A percentile compares a stretch with the other conserved stretches of the same genome.
Evolutionary conservation across 2,329 filamentous ascomycete species (phyloP).

Genomic region (Westerdykella ornata): DNA sequence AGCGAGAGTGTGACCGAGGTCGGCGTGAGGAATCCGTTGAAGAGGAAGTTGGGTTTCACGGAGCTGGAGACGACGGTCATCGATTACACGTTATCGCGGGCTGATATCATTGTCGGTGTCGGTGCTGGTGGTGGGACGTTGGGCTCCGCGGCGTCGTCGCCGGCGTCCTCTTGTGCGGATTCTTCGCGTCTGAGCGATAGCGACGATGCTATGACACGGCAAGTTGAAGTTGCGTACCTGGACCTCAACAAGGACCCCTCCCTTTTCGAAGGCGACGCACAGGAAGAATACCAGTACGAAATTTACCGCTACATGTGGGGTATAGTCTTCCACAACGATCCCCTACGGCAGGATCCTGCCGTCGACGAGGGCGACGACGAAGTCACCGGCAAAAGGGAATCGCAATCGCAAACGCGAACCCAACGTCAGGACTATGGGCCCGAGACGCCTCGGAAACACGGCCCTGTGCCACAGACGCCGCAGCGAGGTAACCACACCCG

Average conservation of each 20-base stretch:
- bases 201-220: no score
- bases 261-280: constrained; percentile 44
- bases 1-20: constrained; percentile 13
- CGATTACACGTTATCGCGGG: constrained; percentile 62
- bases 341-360: constrained; percentile 23
- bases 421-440: constrained; percentile 18
- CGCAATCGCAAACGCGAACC: no score
- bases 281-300: constrained; percentile 50
- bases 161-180: constrained; percentile 6
- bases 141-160: constrained; percentile 4
- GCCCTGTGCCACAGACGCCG: constrained; percentile 8
- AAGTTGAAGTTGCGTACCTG: constrained; percentile 38
- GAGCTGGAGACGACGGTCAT: constrained; percentile 58
- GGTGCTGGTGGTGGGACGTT: constrained; percentile 4
- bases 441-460: constrained; percentile 5
- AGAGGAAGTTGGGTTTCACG: constrained; percentile 46
- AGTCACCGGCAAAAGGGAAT: constrained; percentile 4
- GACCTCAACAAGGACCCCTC: constrained; percentile 41
- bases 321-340: constrained; percentile 41
- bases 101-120: constrained; percentile 42
- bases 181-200: constrained; percentile 6
- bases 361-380: constrained; percentile 5
- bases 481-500: neutral
- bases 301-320: constrained; percentile 50
- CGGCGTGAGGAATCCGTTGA: constrained; percentile 31